Evolutionary conservation across 352 stramenopile species (phyloP), one percentile per base, ranked within the genome.

Genomic region (Phytopythium kandeliae): DNA sequence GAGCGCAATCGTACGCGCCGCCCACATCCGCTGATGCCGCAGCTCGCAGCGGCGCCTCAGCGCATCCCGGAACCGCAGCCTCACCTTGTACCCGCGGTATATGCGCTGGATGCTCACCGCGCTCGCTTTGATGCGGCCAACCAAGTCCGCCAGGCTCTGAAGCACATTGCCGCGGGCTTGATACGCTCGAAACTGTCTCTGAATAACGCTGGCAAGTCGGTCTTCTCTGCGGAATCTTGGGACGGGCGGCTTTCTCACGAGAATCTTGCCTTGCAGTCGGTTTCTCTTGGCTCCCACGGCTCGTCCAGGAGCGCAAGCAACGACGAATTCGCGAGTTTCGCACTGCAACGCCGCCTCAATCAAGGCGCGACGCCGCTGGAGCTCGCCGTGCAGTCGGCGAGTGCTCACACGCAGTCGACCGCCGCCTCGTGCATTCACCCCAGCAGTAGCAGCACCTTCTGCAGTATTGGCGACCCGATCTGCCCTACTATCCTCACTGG

Each of bases 21-120:
- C 67, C 25, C 35, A 13, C 3, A 50, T 22, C 9, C 57, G 71
- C 25, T 35, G 33, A 0, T 53, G 56, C 12, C 68, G 62, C 15
- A 61, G 48, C 13, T 76, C 64, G 2, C 56, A 36, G 42, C 61
- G 65, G n/a, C 48, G 28, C 13, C 49, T 41, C 22, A 65, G 57
- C 12, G 57, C 54, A 24, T 53, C 40, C 7, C 58, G 21, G 35
- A 70, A 84, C 21, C 65, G 52, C n/a, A 50, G 56, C 57, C 82
- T 81, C 0, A 64, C 69, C 3, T 60, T 52, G 46, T 81, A 63
- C 0, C 78, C 74, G 22, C 74, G 70, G 33, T 77, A 78, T 8
- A 83, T 36, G 11, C 73, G 67, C 50, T 86, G 74, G 37, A 89
- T 89, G 17, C 68, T 57, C 15, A 85, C 54, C 2, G 69, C 62